Evolutionary conservation across 208 protist species (phyloP), one percentile per base, ranked within the genome.

Genomic region (Trypanosoma conorhini): DNA sequence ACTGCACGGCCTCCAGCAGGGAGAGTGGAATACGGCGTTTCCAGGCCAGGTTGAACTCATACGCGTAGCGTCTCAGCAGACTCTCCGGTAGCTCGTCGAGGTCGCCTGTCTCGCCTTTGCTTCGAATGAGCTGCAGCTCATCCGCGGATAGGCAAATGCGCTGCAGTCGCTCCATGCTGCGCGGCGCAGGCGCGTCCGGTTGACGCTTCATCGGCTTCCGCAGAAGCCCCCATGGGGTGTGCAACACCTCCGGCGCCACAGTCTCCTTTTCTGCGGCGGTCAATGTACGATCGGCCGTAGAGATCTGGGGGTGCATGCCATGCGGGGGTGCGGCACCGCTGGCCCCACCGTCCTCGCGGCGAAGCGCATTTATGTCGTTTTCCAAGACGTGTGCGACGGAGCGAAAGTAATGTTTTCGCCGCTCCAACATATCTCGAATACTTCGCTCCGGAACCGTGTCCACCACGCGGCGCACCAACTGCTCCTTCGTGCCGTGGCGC

Each of bases 151-250:
- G 81, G 19, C 78, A 70, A 8, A 96, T 61, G 12, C 80, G 82
- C 62, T 91, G 76, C 21, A 94, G 82, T 17, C 89, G 86, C 54
- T 84, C 86, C 66, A 66, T 73, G 59, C 68, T 86, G 31, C 72
- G 63, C 30, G 78, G 19, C 2, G 57, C 55, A 26, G 67, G 22
- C 17, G 50, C 31, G 21, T 70, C 62, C 30, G 71, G 55, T 24
- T 56, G 52, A 22, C 48, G 60, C n/a, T 70, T 80, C 64, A 80
- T 72, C 9, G 92, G 92, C 68, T 89, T 88, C 7, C 89, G 86
- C 51, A 97, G 52, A 70, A 92, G 83, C 26, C 92, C 92, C 90
- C 92, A 97, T 21, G 92, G 92, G 9, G 92, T 88, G 61, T 87
- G 57, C 46, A 97, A 75, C 21, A 95, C 82, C 24, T 94, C 88